These are phyloP conservation scores for Calonectria pauciramosa DNA, from an alignment of 2,329 filamentous ascomycete genomes.

Conservation along the genomic window DNA sequence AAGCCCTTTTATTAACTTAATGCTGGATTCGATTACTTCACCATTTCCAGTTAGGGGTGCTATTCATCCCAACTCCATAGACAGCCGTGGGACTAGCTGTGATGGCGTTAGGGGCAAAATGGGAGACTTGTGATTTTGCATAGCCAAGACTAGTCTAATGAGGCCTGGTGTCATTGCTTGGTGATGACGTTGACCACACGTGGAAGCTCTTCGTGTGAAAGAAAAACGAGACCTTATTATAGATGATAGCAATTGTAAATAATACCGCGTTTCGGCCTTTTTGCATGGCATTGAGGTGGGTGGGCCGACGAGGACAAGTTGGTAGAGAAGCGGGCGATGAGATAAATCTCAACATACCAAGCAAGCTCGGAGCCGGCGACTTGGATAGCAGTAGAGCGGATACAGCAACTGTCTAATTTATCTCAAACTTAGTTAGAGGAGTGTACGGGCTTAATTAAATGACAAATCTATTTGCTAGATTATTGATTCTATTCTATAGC, in stretches of 20 bases:
- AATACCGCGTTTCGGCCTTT: neutral
- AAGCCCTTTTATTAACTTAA: neutral
- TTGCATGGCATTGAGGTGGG: too few relatives aligned
- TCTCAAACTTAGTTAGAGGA: neutral
- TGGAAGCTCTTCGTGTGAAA: neutral
- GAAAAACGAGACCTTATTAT: neutral
- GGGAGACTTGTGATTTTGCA: neutral
- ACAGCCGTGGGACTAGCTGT: neutral
- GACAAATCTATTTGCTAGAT: neutral
- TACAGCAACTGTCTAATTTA: neutral
- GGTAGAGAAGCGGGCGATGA: too few relatives aligned
- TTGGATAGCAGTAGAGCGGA: neutral
- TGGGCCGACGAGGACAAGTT: neutral
- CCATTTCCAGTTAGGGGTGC: neutral
- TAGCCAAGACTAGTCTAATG: neutral
- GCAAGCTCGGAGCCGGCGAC: neutral
- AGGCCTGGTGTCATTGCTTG: neutral
- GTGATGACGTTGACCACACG: neutral
- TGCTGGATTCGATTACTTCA: neutral
- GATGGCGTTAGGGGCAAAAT: neutral
- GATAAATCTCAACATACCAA: neutral
- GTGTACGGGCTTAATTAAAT: neutral
- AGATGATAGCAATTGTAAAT: neutral
- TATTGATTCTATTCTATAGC: neutral
- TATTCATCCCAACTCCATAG: neutral